A percentile compares a stretch with the other conserved stretches of the same genome.
These are phyloP conservation scores for Euphorbia celastroides DNA, from an alignment of 441 rosid species.

Conservation along the genomic window DNA sequence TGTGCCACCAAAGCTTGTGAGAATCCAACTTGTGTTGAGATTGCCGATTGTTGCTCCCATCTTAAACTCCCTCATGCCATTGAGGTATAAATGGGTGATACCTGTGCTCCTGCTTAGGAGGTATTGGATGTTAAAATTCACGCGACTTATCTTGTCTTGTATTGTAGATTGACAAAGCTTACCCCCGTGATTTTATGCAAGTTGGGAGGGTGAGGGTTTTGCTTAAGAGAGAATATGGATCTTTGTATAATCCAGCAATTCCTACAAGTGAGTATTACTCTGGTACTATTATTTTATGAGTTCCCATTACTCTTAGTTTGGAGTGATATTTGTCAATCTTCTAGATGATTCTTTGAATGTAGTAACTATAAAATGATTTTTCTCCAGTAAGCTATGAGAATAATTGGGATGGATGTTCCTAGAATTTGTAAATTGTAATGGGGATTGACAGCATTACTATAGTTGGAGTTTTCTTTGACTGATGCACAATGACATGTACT, in stretches of 20 bases:
- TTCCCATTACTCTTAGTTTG: neutral
- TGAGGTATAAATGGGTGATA: slow-evolving; percentile 40
- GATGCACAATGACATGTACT: neutral
- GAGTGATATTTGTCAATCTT: neutral
- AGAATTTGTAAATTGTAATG: neutral
- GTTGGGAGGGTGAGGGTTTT: slow-evolving; percentile 82
- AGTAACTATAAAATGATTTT: neutral
- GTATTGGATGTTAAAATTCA: neutral
- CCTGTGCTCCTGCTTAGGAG: neutral
- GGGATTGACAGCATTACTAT: neutral
- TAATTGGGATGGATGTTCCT: neutral
- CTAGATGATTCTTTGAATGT: neutral
- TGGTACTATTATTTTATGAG: neutral
- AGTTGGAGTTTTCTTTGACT: neutral
- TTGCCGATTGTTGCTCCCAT: slow-evolving; percentile 64
- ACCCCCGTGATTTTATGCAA: slow-evolving; percentile 97
- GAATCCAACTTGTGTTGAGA: slow-evolving; percentile 71
- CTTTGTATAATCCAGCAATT: slow-evolving; percentile 68
- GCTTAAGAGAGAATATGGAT: slow-evolving; percentile 84
- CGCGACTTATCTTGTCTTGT: neutral
- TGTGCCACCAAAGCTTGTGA: slow-evolving; percentile 60
- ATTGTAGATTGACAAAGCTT: slow-evolving; percentile 79
- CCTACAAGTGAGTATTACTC: slow-evolving; percentile 51
- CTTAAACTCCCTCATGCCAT: slow-evolving; percentile 57
- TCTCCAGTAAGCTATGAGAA: neutral